These are phyloP conservation scores for Sphaerulina vaccinii DNA, from an alignment of 2,329 filamentous ascomycete genomes.

Conservation along the genomic window DNA sequence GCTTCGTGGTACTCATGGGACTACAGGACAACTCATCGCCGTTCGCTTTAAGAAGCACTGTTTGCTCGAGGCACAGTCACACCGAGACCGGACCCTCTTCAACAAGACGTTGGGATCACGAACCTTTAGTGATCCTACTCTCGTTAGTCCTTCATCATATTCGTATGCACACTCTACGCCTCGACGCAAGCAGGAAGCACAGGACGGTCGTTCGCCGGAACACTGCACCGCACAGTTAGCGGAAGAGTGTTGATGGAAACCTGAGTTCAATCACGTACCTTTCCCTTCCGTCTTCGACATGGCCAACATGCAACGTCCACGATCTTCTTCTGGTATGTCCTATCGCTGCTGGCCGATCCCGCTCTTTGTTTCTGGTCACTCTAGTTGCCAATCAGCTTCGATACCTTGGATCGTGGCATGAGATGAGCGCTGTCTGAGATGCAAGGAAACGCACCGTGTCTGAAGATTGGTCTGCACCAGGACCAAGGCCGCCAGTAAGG, in stretches of 20 bases:
- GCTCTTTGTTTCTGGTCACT: constrained; percentile 1
- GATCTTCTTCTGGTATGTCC: constrained; percentile 15
- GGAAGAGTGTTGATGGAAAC: background rate
- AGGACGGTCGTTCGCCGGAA: constrained; percentile 20
- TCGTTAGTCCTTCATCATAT: constrained; percentile 24
- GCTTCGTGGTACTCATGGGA: too few relatives aligned
- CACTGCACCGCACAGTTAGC: background rate
- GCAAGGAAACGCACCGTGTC: background rate
- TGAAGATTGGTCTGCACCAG: background rate
- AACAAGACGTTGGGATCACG: background rate
- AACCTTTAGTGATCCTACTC: constrained; percentile 18
- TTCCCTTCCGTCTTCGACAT: constrained; percentile 25
- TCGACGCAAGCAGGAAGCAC: constrained; percentile 19
- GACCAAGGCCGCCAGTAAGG: background rate
- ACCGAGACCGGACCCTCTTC: background rate
- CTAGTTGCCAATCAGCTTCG: constrained; percentile 1
- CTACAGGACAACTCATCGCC: too few relatives aligned
- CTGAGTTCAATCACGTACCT: constrained; percentile 4
- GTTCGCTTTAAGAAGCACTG: too few relatives aligned
- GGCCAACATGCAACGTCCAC: constrained; percentile 28
- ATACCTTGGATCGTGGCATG: too few relatives aligned
- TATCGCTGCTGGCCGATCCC: constrained; percentile 4
- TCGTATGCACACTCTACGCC: constrained; percentile 25
- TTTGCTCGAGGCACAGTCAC: background rate
- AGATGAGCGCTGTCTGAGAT: too few relatives aligned